Evolutionary conservation across 805 yeast species (phyloP).

Genomic region (Ogataea zsoltii): DNA sequence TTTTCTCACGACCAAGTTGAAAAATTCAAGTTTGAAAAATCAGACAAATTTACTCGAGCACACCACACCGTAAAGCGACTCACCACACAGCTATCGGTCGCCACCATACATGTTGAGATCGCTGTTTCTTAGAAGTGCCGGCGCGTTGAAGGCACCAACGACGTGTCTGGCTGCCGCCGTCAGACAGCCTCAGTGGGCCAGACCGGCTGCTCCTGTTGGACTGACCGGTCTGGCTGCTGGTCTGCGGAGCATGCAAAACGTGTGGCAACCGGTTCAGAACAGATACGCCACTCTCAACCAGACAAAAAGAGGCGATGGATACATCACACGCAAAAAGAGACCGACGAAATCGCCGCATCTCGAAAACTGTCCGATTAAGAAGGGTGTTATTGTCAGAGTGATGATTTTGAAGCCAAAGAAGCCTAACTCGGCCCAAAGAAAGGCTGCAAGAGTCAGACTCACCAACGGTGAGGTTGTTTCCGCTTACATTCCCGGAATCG

Average conservation of each 20-base stretch:
- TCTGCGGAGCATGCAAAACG: slow-evolving; percentile 4
- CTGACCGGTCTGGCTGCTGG: slow-evolving; percentile 1
- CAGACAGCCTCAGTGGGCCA: not conserved
- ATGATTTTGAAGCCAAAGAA: slow-evolving; percentile 97
- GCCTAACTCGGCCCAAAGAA: slow-evolving; percentile 97
- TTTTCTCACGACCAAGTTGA: not conserved
- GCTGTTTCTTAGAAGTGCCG: not conserved
- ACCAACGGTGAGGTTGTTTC: slow-evolving; percentile 86
- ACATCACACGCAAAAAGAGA: slow-evolving; percentile 38
- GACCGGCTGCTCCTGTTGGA: slow-evolving; percentile 2
- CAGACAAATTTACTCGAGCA: not conserved
- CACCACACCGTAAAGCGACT: too few species aligned
- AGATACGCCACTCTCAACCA: slow-evolving; percentile 76
- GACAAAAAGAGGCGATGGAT: slow-evolving; percentile 63
- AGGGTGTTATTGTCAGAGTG: slow-evolving; percentile 91
- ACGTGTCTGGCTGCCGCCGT: not conserved
- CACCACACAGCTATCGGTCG: too few species aligned
- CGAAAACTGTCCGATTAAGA: slow-evolving; percentile 77
- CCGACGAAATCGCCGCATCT: slow-evolving; percentile 77
- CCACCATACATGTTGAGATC: slow-evolving; percentile 3
- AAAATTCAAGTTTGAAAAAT: not conserved
- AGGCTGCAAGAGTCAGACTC: slow-evolving; percentile 91
- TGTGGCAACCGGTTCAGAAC: slow-evolving; percentile 34
- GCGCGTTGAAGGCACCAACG: not conserved
- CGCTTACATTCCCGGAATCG: slow-evolving; percentile 97